Conservation (phyloP, 345 rosid genomes). For the Arabis alpina region DNA sequence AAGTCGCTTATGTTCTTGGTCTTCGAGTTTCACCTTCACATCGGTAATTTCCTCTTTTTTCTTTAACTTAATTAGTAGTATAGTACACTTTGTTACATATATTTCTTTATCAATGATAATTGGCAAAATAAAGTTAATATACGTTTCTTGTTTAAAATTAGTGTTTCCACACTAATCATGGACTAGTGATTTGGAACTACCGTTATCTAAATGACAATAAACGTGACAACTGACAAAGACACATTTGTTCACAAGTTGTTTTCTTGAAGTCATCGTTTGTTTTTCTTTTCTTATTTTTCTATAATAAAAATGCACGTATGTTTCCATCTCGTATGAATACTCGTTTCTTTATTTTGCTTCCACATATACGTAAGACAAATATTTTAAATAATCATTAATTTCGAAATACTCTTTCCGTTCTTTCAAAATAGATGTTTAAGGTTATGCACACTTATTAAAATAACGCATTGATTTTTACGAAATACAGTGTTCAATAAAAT, state of each 20-base stretch:
- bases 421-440: no score
- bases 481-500: no score
- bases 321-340: neutral
- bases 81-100: no score
- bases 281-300: neutral
- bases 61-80: neutral
- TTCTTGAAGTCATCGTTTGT: slow-evolving; percentile 11
- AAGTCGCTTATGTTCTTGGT: slow-evolving; percentile 67
- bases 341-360: neutral
- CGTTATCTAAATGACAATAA: slow-evolving; percentile 25
- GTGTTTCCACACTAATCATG: slow-evolving; percentile 15
- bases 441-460: no score
- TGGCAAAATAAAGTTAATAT: no score
- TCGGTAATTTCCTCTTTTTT: slow-evolving; percentile 44
- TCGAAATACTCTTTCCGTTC: no score
- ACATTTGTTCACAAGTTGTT: slow-evolving; percentile 27
- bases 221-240: slow-evolving; percentile 29
- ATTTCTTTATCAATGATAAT: no score
- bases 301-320: neutral
- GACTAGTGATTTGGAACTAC: slow-evolving; percentile 10
- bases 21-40: slow-evolving; percentile 71
- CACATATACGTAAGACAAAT: neutral
- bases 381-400: slow-evolving; percentile 1
- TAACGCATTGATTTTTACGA: no score
- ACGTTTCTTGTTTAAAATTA: no score